Evolutionary conservation across 305 asterid genomes (phyloP), one percentile per base, ranked within the genome.

Genomic region (Withania somnifera): DNA sequence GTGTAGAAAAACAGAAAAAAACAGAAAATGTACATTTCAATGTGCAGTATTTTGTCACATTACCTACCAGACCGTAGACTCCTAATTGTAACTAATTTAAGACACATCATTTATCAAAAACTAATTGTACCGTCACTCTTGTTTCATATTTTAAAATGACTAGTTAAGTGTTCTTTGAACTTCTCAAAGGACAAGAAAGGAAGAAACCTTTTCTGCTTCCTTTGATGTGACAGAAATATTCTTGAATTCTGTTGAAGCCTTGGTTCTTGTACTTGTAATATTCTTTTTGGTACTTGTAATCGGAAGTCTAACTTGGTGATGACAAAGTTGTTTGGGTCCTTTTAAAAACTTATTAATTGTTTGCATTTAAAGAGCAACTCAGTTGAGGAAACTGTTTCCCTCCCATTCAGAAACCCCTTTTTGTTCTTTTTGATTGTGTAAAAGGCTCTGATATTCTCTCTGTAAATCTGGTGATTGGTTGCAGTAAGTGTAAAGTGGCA

Each of bases 401-500:
- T 63, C 53, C 32, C 14, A 15, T 34, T 50, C 24, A 50, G 38
- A 26, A 45, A 34, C 20, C 61, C 47, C 15, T 36, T 6, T 30
- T 30, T 0, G 11, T 30, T 32, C 57, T 64, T 26, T 66, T 81
- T 64, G 78, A 47, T 64, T 64, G 78, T 51, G 56, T 26, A 30
- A 32, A 11, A 50, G 61, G 28, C 38, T 64, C 17, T 14, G 66
- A 47, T 64, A 28, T 40, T 81, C 60, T 47, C 34, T 26, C 32
- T 19, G 54, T 20, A 64, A 66, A 47, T 54, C 32, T 50, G 83
- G 22, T 17, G 45, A 53, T 56, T 77, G 85, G 85, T 88, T 84
- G 83, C 96, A 97, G 99, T 97, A 11, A 97, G 96, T 82, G 98
- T 97, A n/a, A 97, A 97, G 90, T 97, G 99, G 99, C 98, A 94